Percentiles rank a stretch among this genome's conserved stretches.
These are phyloP conservation scores for Phaeosphaeriaceae sp. DNA, from an alignment of 2,329 filamentous ascomycete species.

Conservation along the genomic window DNA sequence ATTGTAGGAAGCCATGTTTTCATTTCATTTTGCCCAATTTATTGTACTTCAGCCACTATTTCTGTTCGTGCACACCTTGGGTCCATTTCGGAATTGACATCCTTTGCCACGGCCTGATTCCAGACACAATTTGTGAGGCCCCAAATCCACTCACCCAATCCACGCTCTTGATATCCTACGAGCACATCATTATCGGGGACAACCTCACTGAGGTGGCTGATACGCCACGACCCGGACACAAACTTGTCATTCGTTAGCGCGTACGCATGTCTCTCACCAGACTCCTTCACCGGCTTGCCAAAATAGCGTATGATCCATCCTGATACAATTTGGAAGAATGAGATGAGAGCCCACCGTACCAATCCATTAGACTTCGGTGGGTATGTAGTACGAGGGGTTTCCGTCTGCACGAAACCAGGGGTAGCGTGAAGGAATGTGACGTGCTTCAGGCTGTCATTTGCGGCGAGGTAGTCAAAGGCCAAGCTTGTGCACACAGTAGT, in stretches of 20 bases:
- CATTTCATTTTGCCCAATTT: too few species aligned
- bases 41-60: too few species aligned
- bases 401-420: slow-evolving; percentile 39
- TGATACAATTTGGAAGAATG: slow-evolving; percentile 9
- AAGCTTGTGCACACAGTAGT: slow-evolving; percentile 36
- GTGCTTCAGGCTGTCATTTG: slow-evolving; percentile 17
- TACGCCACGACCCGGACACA: slow-evolving; percentile 15
- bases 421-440: slow-evolving; percentile 41
- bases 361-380: slow-evolving; percentile 9
- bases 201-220: slow-evolving; percentile 7
- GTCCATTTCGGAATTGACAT: too few species aligned
- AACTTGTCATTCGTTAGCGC: slow-evolving; percentile 29
- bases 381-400: slow-evolving; percentile 14
- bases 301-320: slow-evolving; percentile 20
- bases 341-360: slow-evolving; percentile 9
- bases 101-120: slow-evolving; percentile 6
- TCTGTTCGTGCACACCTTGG: too few species aligned
- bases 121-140: slow-evolving; percentile 14
- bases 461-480: slow-evolving; percentile 36
- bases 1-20: too few species aligned
- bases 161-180: slow-evolving; percentile 7
- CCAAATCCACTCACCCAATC: slow-evolving; percentile 18
- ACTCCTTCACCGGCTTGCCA: slow-evolving; percentile 27
- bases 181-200: slow-evolving; percentile 11
- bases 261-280: slow-evolving; percentile 39